Evolutionary conservation across 2,329 filamentous ascomycete genomes (phyloP), one percentile per base, ranked within the genome.

Genomic region (Penicillium oxalicum): DNA sequence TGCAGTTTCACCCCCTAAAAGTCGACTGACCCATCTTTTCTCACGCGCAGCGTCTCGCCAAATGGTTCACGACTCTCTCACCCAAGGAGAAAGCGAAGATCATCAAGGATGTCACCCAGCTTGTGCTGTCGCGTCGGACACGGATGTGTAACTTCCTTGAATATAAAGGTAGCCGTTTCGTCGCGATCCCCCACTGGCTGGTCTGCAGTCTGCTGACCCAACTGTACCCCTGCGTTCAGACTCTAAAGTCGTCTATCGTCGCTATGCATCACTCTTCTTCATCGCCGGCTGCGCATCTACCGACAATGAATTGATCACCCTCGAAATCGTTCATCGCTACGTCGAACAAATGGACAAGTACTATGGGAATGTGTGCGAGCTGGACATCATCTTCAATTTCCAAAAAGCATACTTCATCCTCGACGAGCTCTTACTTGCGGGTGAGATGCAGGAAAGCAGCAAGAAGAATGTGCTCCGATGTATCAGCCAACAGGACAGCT

Each of bases 341-440:
- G 93, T 98, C 67, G 93, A 98, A 73, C 93, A 98, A 75, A 98
- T 98, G 93, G 93, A 98, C 79, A 98, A 98, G 72, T 98, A 98
- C 77, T 98, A 97, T 72, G 93, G 93, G 71, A 98, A 98, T 71
- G 93, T 98, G 51, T 98, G 93, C 83, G 93, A 98, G 76, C 82
- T 98, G 57, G 91, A 97, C 71, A 96, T 97, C 73, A 98, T 98
- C 71, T 98, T 98, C 81, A 97, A 95, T 70, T 98, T 98, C 71
- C 95, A 95, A 62, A 98, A 98, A 73, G 93, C 93, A 51, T 98
- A 98, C 73, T 98, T 97, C 73, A 98, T 98, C 60, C 82, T 98
- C 40, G 93, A 98, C 69, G 93, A 98, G 74, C 80, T 98, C 53
- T 78, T 98, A 57, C 78, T 98, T 59, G 93, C 93, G 5, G 93